These are phyloP conservation scores for Podosphaera xanthii DNA, from an alignment of 2,329 filamentous ascomycete species.

Conservation along the genomic window DNA sequence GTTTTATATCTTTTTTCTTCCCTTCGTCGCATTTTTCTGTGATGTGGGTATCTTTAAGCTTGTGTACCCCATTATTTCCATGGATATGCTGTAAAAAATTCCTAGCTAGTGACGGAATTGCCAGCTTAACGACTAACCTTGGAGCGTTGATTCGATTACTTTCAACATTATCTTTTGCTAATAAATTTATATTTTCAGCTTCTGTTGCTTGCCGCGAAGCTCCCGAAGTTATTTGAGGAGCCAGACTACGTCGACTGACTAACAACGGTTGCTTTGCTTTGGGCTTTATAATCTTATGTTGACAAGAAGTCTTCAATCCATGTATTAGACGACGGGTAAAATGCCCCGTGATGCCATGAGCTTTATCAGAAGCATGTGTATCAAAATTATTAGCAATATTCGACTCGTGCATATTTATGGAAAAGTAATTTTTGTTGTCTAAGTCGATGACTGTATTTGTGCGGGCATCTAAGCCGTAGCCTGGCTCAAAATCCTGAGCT, in stretches of 20 bases:
- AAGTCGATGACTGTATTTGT: neutral
- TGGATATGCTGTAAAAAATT: neutral
- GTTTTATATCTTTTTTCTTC: neutral
- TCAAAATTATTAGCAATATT: neutral
- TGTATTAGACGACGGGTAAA: neutral
- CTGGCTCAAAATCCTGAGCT: neutral
- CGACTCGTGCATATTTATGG: neutral
- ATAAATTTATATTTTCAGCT: neutral
- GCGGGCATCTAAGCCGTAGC: neutral
- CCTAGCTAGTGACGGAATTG: neutral
- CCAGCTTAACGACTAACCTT: neutral
- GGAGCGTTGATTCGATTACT: neutral
- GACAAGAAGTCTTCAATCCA: neutral
- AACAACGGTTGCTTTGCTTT: constrained; percentile 2
- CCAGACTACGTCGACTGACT: neutral
- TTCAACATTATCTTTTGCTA: neutral
- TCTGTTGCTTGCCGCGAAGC: neutral
- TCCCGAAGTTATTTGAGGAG: neutral
- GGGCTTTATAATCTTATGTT: neutral
- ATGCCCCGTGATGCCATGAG: neutral
- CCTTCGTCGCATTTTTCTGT: neutral
- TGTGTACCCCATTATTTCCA: neutral
- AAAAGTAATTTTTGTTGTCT: neutral
- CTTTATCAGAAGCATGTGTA: neutral
- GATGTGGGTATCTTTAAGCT: neutral